Evolutionary conservation across 2,329 filamentous ascomycete species (phyloP).

Genomic region (Fusarium abutilonis): DNA sequence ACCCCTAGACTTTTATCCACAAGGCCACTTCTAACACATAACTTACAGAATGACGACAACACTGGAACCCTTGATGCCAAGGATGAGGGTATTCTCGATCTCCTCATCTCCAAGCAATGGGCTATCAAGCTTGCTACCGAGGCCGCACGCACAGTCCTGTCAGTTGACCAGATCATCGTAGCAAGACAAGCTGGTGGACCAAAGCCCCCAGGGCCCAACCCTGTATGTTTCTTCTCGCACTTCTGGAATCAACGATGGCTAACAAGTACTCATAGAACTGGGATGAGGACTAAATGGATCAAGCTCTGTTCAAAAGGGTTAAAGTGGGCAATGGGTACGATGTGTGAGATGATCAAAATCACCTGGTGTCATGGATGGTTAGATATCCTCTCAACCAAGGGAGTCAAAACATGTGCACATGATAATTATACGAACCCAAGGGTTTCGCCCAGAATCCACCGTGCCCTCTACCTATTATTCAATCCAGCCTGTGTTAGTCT

Average conservation of each 20-base stretch:
- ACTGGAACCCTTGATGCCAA: conserved; percentile 86
- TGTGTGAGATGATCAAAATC: conserved; percentile 20
- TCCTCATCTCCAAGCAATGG: conserved; percentile 93
- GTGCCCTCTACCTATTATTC: conserved; percentile 14
- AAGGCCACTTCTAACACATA: conserved; percentile 34
- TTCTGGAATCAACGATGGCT: conserved; percentile 32
- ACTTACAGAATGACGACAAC: conserved; percentile 73
- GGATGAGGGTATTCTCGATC: conserved; percentile 88
- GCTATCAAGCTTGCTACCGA: conserved; percentile 97
- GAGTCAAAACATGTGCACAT: conserved; percentile 29
- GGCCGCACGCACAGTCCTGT: conserved; percentile 90
- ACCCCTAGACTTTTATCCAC: not conserved
- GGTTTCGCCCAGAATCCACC: conserved; percentile 5
- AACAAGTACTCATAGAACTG: conserved; percentile 61
- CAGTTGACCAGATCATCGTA: conserved; percentile 98
- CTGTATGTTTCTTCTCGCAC: conserved; percentile 56
- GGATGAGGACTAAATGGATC: conserved; percentile 67
- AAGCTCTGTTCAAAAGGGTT: conserved; percentile 34
- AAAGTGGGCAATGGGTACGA: conserved; percentile 36
- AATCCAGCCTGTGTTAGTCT: conserved; percentile 8
- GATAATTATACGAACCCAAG: conserved; percentile 20
- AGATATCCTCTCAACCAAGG: conserved; percentile 39
- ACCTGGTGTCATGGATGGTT: conserved; percentile 38
- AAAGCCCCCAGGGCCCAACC: conserved; percentile 94
- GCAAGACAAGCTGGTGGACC: conserved; percentile 96